Conservation (phyloP, 164 flowering plant species). For the Nymphaea thermarum region DNA sequence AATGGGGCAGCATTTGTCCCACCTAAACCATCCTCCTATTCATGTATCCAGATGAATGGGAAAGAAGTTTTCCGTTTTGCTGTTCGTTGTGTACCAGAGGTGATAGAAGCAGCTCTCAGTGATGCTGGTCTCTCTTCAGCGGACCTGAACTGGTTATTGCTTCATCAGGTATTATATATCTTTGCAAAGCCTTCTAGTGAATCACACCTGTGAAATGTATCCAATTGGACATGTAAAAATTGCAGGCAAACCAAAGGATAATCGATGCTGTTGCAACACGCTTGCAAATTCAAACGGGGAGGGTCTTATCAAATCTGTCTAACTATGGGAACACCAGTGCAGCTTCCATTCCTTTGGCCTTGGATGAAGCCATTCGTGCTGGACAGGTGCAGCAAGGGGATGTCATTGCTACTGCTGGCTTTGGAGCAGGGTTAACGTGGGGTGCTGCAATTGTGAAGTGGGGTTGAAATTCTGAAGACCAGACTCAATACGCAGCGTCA, state of each 20-base stretch:
- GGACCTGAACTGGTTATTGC: slow-evolving; percentile 78
- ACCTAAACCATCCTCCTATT: slow-evolving; percentile 43
- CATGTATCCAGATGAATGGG: slow-evolving; percentile 88
- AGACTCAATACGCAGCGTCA: neutral
- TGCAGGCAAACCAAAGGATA: slow-evolving; percentile 96
- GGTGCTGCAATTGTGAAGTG: slow-evolving; percentile 84
- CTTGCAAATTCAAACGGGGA: slow-evolving; percentile 49
- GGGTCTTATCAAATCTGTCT: slow-evolving; percentile 74
- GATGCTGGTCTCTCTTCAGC: slow-evolving; percentile 59
- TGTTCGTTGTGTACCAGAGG: slow-evolving; percentile 67
- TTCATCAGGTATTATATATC: slow-evolving; percentile 71
- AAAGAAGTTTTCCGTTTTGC: slow-evolving; percentile 95
- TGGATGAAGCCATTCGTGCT: slow-evolving; percentile 82
- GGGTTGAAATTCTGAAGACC: slow-evolving; percentile 25
- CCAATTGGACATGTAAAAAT: neutral
- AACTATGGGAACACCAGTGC: slow-evolving; percentile 96
- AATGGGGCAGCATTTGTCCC: slow-evolving; percentile 54
- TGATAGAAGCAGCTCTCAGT: slow-evolving; percentile 58
- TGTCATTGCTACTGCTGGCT: slow-evolving; percentile 65
- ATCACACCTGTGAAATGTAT: neutral
- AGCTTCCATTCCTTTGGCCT: slow-evolving; percentile 87
- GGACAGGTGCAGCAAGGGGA: slow-evolving; percentile 79
- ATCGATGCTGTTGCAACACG: slow-evolving; percentile 76
- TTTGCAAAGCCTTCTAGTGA: neutral
- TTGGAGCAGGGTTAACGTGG: slow-evolving; percentile 97